Percentiles rank a stretch among this genome's conserved stretches.
Conservation (phyloP, 2,329 filamentous ascomycete species). For the Fusarium chuoi region DNA sequence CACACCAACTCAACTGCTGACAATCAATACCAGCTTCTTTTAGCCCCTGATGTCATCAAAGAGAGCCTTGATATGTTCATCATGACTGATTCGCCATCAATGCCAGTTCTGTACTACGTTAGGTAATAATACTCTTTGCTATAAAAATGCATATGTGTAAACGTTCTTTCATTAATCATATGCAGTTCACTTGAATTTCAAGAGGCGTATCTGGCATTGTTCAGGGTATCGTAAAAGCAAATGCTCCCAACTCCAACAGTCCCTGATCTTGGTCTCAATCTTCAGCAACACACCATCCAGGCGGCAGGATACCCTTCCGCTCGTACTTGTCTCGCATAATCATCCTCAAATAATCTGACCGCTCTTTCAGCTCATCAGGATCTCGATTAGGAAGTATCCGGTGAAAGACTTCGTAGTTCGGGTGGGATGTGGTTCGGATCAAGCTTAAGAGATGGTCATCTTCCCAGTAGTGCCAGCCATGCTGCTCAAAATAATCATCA, state of each 20-base stretch:
- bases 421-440: constrained; percentile 35
- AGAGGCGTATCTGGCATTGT: neutral
- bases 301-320: constrained; percentile 26
- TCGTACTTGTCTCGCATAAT: constrained; percentile 36
- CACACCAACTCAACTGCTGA: neutral
- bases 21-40: constrained; percentile 1
- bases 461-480: constrained; percentile 44
- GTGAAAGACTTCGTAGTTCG: constrained; percentile 17
- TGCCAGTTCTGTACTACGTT: neutral
- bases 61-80: neutral
- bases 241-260: constrained; percentile 18
- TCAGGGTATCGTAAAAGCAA: constrained; percentile 36
- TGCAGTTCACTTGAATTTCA: neutral
- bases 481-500: constrained; percentile 32
- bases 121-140: neutral
- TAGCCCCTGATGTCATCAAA: neutral
- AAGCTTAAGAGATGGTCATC: constrained; percentile 41
- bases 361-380: constrained; percentile 29
- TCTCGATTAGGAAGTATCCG: constrained; percentile 29
- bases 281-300: constrained; percentile 42
- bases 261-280: neutral
- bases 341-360: constrained; percentile 36
- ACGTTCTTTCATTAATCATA: neutral
- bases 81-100: neutral
- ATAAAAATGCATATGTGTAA: neutral